These are phyloP conservation scores for Fusarium haematococcum DNA, from an alignment of 2,329 filamentous ascomycete genomes.

Conservation along the genomic window DNA sequence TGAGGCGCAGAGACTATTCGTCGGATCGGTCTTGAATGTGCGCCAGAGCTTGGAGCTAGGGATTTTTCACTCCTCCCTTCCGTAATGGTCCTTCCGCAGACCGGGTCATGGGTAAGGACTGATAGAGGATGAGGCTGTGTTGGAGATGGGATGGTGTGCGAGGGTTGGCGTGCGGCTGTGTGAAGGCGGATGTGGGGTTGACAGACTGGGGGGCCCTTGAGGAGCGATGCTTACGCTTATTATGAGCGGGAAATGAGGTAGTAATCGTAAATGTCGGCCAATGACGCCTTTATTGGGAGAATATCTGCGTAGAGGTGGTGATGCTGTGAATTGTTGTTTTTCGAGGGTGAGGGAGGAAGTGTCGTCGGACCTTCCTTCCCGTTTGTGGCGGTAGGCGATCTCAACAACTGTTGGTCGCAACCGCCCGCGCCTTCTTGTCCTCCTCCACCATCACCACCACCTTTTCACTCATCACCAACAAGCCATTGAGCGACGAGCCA, in stretches of 20 bases:
- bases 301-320: background rate
- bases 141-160: conserved; percentile 17
- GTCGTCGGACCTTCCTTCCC: background rate
- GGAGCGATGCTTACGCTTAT: background rate
- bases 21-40: background rate
- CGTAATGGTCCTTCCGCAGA: background rate
- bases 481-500: conserved; percentile 17
- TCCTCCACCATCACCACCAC: conserved; percentile 13
- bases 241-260: background rate
- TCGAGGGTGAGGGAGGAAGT: background rate
- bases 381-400: background rate
- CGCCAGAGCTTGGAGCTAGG: background rate
- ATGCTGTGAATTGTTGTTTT: background rate
- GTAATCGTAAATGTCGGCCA: background rate
- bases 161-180: conserved; percentile 29
- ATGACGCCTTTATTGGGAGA: background rate
- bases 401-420: conserved; percentile 21
- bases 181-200: conserved; percentile 5
- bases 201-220: conserved; percentile 6
- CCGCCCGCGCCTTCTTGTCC: conserved; percentile 4
- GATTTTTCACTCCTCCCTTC: background rate
- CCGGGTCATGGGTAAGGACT: conserved; percentile 17
- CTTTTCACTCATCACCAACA: conserved; percentile 26
- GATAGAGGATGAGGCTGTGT: conserved; percentile 29
- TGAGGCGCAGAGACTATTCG: conserved; percentile 1